Evolutionary conservation across 2,329 filamentous ascomycete species (phyloP).

Genomic region (Esteya vermicola): DNA sequence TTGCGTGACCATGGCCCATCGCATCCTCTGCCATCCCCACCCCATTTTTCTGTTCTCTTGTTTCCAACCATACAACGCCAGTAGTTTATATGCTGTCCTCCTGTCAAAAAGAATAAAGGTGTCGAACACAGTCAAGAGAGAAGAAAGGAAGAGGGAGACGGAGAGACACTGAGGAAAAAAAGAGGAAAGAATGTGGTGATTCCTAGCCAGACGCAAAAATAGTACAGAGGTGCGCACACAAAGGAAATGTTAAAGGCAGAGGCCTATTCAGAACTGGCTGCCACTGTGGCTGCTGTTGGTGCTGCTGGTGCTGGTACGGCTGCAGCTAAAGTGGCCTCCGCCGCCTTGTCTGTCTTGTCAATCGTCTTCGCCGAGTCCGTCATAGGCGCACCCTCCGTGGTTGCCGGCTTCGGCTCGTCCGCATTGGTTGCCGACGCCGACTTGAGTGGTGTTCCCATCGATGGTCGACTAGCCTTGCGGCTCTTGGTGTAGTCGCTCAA

Average conservation of each 20-base stretch:
- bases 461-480: constrained; percentile 34
- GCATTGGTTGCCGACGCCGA: constrained; percentile 18
- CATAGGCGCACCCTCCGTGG: constrained; percentile 6
- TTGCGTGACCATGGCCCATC: not conserved
- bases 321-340: too few species aligned
- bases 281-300: not conserved
- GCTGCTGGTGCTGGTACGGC: too few species aligned
- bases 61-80: not conserved
- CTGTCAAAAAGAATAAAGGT: too few species aligned
- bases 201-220: too few species aligned
- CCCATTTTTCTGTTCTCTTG: not conserved
- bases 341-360: constrained; percentile 3
- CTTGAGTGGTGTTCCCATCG: constrained; percentile 21
- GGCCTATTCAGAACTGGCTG: too few species aligned
- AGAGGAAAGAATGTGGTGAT: not conserved
- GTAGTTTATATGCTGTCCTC: too few species aligned
- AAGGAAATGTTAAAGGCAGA: too few species aligned
- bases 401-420: constrained; percentile 26
- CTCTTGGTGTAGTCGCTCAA: constrained; percentile 51
- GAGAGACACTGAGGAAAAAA: too few species aligned
- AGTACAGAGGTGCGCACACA: too few species aligned
- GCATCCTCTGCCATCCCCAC: not conserved
- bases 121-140: too few species aligned
- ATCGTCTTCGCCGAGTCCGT: constrained; percentile 6
- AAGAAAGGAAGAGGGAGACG: too few species aligned